phyloP scores from a whole-genome alignment of 2,329 filamentous ascomycete species.

The Paecilomyces sp. region DNA sequence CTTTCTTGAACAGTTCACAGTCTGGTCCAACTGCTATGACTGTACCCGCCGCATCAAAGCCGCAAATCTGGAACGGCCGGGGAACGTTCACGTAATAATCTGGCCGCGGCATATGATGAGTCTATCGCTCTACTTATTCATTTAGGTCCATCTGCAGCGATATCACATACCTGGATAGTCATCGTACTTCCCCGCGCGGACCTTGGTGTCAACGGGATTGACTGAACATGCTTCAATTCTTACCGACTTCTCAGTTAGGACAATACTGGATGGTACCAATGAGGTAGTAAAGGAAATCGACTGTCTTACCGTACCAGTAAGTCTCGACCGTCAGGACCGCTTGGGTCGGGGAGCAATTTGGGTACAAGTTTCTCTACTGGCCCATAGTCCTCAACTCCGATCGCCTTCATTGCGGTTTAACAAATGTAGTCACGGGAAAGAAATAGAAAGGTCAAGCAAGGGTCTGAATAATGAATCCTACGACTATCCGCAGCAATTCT shows the following conservation, averaged over 20 bases:
- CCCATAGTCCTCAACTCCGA: constrained; percentile 11
- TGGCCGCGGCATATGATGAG: constrained; percentile 3
- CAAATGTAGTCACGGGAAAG: background rate
- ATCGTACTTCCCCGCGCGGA: constrained; percentile 26
- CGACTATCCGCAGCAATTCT: background rate
- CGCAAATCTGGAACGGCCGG: constrained; percentile 30
- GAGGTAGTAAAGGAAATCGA: background rate
- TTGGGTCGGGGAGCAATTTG: constrained; percentile 16
- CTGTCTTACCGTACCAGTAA: constrained; percentile 24
- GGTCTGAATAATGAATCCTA: background rate
- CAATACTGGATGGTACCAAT: background rate
- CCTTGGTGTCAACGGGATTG: constrained; percentile 35
- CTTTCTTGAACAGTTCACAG: constrained; percentile 28
- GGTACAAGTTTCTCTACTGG: constrained; percentile 10
- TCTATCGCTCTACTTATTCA: background rate
- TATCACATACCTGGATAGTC: constrained; percentile 20
- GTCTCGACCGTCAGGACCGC: constrained; percentile 22
- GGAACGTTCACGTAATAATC: constrained; percentile 27
- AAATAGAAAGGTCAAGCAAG: background rate
- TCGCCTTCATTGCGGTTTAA: constrained; percentile 3
- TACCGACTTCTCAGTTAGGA: background rate
- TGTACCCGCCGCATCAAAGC: constrained; percentile 38
- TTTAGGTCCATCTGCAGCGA: background rate
- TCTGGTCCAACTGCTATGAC: constrained; percentile 27
- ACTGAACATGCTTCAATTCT: constrained; percentile 31